These are phyloP conservation scores for Agroathelia rolfsii DNA, from an alignment of 1,284 basidiomycete genomes.

Conservation along the genomic window DNA sequence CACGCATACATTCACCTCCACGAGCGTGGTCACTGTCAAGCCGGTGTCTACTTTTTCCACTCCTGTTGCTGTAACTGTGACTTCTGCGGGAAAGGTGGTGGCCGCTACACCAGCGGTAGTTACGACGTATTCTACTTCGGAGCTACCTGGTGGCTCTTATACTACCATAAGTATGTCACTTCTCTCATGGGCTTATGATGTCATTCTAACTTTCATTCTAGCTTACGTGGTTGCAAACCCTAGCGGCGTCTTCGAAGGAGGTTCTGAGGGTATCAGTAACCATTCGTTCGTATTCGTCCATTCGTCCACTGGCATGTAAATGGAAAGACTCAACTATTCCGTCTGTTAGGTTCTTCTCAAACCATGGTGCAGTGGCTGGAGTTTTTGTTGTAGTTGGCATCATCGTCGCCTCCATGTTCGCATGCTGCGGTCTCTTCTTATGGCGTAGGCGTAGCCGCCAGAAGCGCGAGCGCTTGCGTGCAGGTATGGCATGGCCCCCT, in stretches of 20 bases:
- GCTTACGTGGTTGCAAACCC: constrained; percentile 43
- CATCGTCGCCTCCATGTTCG: constrained; percentile 25
- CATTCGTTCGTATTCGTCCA: constrained; percentile 14
- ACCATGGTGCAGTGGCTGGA: constrained; percentile 45
- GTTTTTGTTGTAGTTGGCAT: constrained; percentile 46
- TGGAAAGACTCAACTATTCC: neutral
- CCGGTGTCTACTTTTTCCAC: constrained; percentile 34
- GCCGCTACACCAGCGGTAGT: constrained; percentile 33
- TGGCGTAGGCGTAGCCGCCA: constrained; percentile 28
- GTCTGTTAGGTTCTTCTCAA: constrained; percentile 37
- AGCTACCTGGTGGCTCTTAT: constrained; percentile 29
- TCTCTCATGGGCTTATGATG: too few relatives aligned
- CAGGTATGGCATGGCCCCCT: constrained; percentile 25
- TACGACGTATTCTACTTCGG: constrained; percentile 35
- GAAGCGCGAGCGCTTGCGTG: constrained; percentile 24
- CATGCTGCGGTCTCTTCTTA: constrained; percentile 27
- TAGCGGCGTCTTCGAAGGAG: constrained; percentile 18
- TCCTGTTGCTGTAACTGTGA: constrained; percentile 31
- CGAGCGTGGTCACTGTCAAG: constrained; percentile 33
- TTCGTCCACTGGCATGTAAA: neutral
- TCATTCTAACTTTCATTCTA: too few relatives aligned
- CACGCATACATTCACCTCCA: constrained; percentile 14
- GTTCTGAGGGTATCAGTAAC: too few relatives aligned
- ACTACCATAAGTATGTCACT: constrained; percentile 36
- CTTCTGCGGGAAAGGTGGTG: constrained; percentile 24